Conservation (phyloP, 2,329 filamentous ascomycete genomes). For the Fusarium newnesense region DNA sequence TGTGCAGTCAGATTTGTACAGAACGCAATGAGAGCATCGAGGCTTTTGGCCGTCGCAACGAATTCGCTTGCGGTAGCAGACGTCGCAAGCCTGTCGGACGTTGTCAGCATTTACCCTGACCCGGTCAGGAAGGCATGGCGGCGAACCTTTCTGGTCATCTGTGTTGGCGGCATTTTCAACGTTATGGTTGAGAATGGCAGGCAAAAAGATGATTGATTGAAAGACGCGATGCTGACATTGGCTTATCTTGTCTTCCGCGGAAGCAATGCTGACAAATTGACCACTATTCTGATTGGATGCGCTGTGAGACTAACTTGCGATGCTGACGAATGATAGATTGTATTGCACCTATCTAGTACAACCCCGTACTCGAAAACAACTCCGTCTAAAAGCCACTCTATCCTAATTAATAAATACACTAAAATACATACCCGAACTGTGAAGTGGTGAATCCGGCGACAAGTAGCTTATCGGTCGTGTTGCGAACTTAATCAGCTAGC, state of each 20-base stretch:
- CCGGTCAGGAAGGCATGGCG: accelerated
- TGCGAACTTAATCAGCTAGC: background rate
- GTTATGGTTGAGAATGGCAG: background rate
- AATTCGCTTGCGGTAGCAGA: slow-evolving; percentile 31
- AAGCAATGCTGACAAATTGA: slow-evolving; percentile 5
- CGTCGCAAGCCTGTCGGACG: slow-evolving; percentile 15
- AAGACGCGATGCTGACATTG: background rate
- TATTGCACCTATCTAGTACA: no score
- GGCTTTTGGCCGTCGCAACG: slow-evolving; percentile 25
- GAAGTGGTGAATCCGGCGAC: background rate
- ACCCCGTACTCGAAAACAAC: no score
- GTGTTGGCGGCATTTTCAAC: background rate
- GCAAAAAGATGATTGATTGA: no score
- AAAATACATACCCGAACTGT: accelerated
- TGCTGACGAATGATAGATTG: accelerated
- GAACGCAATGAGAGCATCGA: slow-evolving; percentile 15
- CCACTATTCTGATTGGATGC: accelerated
- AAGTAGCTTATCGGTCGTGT: background rate
- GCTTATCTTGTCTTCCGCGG: slow-evolving; percentile 1
- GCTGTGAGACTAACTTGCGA: accelerated
- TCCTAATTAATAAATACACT: accelerated
- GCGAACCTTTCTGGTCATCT: background rate
- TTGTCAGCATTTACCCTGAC: background rate
- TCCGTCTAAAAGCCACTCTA: no score
- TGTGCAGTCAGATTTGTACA: slow-evolving; percentile 5